These are phyloP conservation scores for grape (Vitis vinifera) DNA, from an alignment of 164 flowering plant genomes.

Conservation along the genomic window ASM3070453v1 NC_081814.1:4651001-4651500, in stretches of 20 bases:
- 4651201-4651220: conserved; percentile 42
- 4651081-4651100: conserved; percentile 32
- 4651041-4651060: background rate
- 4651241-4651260: conserved; percentile 42
- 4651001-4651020: too few species aligned
- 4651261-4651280: conserved; percentile 30
- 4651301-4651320: background rate
- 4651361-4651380: conserved; percentile 40
- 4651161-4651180: conserved; percentile 44
- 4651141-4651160: conserved; percentile 40
- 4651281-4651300: conserved; percentile 1
- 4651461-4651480: conserved; percentile 7
- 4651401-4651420: conserved; percentile 29
- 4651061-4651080: conserved; percentile 30
- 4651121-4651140: conserved; percentile 36
- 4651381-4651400: conserved; percentile 24
- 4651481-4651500: background rate
- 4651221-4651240: conserved; percentile 40
- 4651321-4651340: background rate
- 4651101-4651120: conserved; percentile 35
- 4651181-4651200: conserved; percentile 43
- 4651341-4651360: conserved; percentile 18
- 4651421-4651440: conserved; percentile 21
- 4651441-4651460: conserved; percentile 26
- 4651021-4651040: too few species aligned